Evolutionary conservation across 2,329 filamentous ascomycete genomes (phyloP), one percentile per base, ranked within the genome.

Genomic region (Sporothrix mexicana): DNA sequence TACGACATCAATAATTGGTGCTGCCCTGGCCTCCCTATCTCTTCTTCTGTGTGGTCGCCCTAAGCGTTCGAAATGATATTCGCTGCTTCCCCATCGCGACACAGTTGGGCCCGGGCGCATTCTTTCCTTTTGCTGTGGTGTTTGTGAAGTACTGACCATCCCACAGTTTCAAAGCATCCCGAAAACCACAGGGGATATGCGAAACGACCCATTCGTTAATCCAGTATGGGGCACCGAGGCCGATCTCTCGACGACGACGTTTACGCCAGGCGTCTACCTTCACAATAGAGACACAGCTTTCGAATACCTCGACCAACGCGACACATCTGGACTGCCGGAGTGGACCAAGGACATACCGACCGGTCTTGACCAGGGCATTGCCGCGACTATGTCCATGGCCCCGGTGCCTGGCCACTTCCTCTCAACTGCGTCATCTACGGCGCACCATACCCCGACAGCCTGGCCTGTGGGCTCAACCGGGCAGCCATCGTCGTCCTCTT

Each of bases 231-330:
- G 17, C 13, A 13, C 66, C 30, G 70, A 72, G 9, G 49, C 20
- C 23, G 68, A 55, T 12, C 67, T 64, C 41, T 45, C 71, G 6
- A 45, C 25, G 20, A 47, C 73, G 64, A 71, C 71, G 3, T 75
- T 72, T 13, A 55, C 73, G 6, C 74, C 74, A 9, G 73, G 74
- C 25, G 73, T 72, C 47, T 75, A 74, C 51, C 68, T 75, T 8
- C 71, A 74, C 43, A 67, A 72, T 45, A 73, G 74, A n/a, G 70
- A 70, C 20, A 23, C 62, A 10, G 36, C 72, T 3, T 74, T 72
- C 45, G 68, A 45, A 43, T 74, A 70, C 13, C 13, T 70, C n/a
- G 73, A 75, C 8, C 36, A 66, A 2, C 70, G 57, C 20, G 64
- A 43, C 13, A 45, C 47, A 13, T 9, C 25, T 15, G 69, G 66